phyloP scores from a whole-genome alignment of 352 stramenopile genomes.

The Globisporangium middletonii region DNA sequence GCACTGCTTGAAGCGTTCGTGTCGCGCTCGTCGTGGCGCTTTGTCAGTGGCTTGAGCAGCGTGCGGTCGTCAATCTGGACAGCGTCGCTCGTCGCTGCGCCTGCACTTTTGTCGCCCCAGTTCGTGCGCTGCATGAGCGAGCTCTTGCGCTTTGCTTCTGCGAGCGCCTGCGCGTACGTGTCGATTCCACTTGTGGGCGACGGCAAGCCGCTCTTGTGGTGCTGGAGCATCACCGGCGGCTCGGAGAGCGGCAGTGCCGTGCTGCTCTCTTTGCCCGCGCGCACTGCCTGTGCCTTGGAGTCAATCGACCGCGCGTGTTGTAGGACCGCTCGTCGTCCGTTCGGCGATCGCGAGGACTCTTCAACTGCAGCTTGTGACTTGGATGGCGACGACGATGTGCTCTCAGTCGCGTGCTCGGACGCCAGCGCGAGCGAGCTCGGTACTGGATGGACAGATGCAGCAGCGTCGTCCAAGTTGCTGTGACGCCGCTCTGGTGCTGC shows the following conservation, averaged over 20 bases:
- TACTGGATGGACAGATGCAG: neutral
- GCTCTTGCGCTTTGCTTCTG: slow-evolving; percentile 5
- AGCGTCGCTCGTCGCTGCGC: neutral
- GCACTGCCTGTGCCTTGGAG: neutral
- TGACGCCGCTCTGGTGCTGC: neutral
- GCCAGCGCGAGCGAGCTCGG: neutral
- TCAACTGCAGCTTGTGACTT: neutral
- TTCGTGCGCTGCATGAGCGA: neutral
- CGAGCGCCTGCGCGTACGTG: slow-evolving; percentile 5
- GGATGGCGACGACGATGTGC: neutral
- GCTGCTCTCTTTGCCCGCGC: neutral
- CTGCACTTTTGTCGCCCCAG: neutral
- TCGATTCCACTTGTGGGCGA: neutral
- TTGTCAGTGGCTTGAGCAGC: neutral
- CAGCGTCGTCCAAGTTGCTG: slow-evolving; percentile 1
- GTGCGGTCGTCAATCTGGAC: neutral
- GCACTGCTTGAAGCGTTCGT: neutral
- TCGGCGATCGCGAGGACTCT: neutral
- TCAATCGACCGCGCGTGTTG: neutral
- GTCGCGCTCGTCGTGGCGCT: neutral
- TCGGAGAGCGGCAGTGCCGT: neutral
- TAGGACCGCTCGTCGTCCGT: neutral
- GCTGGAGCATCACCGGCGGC: slow-evolving; percentile 2
- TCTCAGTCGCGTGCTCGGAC: neutral
- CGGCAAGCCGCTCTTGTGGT: slow-evolving; percentile 7